Percentiles rank a stretch among this genome's conserved stretches.
phyloP scores from a whole-genome alignment of 495 filamentous ascomycete species.

The Podospora didyma region DNA sequence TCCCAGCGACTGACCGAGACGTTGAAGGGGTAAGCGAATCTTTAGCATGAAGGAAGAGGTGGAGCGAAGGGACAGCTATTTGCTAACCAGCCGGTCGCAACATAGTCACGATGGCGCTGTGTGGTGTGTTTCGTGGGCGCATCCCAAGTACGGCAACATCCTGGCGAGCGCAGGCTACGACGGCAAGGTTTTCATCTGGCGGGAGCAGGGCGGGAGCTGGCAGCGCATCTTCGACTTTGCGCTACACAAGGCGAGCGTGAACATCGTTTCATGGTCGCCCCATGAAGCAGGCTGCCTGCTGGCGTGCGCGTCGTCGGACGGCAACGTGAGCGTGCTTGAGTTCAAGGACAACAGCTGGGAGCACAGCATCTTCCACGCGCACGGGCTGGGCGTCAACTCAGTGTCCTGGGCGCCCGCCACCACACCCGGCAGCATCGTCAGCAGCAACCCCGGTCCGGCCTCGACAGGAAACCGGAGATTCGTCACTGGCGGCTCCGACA shows the following conservation, averaged over 20 bases:
- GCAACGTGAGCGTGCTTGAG: conserved; percentile 87
- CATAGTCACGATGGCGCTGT: conserved; percentile 88
- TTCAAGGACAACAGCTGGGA: conserved; percentile 91
- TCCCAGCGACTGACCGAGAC: conserved; percentile 88
- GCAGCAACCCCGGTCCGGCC: conserved; percentile 57
- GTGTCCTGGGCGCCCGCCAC: conserved; percentile 91
- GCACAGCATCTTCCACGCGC: conserved; percentile 83
- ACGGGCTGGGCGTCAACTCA: conserved; percentile 88
- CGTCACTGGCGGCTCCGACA: conserved; percentile 91
- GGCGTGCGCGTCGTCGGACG: conserved; percentile 89
- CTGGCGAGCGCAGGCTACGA: conserved; percentile 92
- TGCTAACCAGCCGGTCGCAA: background rate
- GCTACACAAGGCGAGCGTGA: conserved; percentile 89
- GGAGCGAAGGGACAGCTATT: too few relatives aligned
- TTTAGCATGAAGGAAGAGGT: background rate
- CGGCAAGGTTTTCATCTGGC: conserved; percentile 97
- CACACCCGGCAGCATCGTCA: conserved; percentile 73
- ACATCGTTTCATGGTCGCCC: conserved; percentile 95
- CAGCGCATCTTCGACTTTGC: conserved; percentile 84
- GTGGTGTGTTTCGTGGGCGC: conserved; percentile 96
- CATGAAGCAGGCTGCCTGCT: conserved; percentile 93
- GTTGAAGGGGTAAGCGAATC: conserved; percentile 71
- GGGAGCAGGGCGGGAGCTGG: conserved; percentile 73
- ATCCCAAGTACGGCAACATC: conserved; percentile 97
- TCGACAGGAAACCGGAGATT: conserved; percentile 65